These are phyloP conservation scores for Trichoderma gamsii DNA, from an alignment of 495 filamentous ascomycete species.

Conservation along the genomic window DNA sequence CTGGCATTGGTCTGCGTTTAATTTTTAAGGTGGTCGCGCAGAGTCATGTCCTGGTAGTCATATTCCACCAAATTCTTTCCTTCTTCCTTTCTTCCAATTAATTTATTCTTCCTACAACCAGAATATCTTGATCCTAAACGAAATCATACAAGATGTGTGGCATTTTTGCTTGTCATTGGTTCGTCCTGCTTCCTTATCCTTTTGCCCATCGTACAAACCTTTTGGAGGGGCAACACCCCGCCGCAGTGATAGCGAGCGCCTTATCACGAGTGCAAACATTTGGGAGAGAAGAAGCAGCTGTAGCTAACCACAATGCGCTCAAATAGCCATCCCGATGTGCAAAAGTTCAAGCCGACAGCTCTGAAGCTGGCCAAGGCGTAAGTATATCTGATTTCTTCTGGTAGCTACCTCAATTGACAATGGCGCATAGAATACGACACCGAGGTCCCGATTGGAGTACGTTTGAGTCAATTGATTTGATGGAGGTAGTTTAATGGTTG, in stretches of 20 bases:
- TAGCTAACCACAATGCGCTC: conserved; percentile 18
- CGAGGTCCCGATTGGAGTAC: conserved; percentile 98
- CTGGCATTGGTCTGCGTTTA: neutral
- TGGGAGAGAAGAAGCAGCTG: conserved; percentile 15
- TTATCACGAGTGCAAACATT: conserved; percentile 14
- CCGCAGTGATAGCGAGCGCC: conserved; percentile 1
- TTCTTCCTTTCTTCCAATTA: neutral
- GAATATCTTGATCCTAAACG: neutral
- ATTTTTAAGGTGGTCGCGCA: neutral
- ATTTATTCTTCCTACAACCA: neutral
- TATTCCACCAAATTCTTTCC: neutral
- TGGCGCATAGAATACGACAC: conserved; percentile 67
- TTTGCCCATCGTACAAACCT: neutral
- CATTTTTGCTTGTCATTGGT: conserved; percentile 94
- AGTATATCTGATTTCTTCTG: conserved; percentile 34
- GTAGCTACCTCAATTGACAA: conserved; percentile 10
- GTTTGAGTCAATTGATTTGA: conserved; percentile 30
- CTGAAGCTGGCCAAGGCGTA: conserved; percentile 94
- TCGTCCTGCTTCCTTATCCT: conserved; percentile 31
- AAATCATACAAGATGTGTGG: conserved; percentile 53
- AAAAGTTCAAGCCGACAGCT: conserved; percentile 93
- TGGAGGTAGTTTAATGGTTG: conserved; percentile 14
- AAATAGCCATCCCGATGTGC: conserved; percentile 85
- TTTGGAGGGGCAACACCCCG: conserved; percentile 17
- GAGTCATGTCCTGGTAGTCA: neutral